Base-by-base conservation (phyloP, 768 basidiomycete species). In the Tricholoma matsutake region DNA sequence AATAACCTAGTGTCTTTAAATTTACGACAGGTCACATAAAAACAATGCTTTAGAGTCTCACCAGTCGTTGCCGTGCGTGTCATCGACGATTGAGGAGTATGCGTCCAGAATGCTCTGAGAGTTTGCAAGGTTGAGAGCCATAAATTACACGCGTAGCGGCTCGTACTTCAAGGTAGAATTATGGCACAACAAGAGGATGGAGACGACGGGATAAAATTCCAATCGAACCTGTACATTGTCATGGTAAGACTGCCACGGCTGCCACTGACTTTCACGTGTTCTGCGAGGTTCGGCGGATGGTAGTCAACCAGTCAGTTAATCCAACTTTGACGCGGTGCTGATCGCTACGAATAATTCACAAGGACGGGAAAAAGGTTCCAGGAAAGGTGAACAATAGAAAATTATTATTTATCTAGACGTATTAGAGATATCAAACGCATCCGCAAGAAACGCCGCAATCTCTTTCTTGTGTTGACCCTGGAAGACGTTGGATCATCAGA, bases 381-480 rank as follows among this genome's bases (percentile, higher is more conserved):
- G 7, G 8, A 45, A 10, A 20, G 41, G 18, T 43, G 18, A 43
- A 8, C n/a, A 43, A 43, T n/a, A 20, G 20, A 3, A 43, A 18
- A 43, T 45, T 45, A 39, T 14, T 39, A 39, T 39, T 53, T 32
- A 53, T 53, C 51, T 53, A 53, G 29, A 53, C 16, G 51, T 32
- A 53, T 53, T 53, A 53, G 64, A 62, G 41, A 67, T 60, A 64
- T 76, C 78, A 63, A 92, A 91, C 4, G 91, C 87, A 29, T 79
- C 71, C 20, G 79, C 73, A 51, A 91, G 73, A 79, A 93, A 92
- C 54, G 81, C 73, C 70, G 91, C 89, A 55, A 94, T 88, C 76
- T 98, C 94, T 73, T 88, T 92, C 85, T 96, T 94, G 78, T 96
- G 95, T 60, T 90, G 86, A 20, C 72, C 65, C 90, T 94, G 63